A percentile compares a stretch with the other conserved stretches of the same genome.
These are phyloP conservation scores for Aspergillus cristatus DNA, from an alignment of 495 filamentous ascomycete genomes.

Conservation along the genomic window DNA sequence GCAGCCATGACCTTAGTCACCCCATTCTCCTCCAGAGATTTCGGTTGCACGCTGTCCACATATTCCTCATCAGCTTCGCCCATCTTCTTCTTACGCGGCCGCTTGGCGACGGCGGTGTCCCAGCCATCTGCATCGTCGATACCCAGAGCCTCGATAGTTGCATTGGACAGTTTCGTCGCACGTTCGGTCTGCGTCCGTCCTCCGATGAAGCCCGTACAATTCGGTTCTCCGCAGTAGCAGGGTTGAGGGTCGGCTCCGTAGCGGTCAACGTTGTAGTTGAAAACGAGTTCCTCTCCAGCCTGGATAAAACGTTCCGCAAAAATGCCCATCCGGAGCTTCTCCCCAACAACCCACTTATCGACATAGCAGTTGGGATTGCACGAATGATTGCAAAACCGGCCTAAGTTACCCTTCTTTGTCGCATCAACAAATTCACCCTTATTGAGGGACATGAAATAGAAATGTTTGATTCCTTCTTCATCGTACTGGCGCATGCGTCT, in stretches of 20 bases:
- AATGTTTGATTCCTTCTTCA: conserved; percentile 93
- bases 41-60: conserved; percentile 79
- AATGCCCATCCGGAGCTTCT: conserved; percentile 97
- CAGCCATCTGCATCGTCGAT: conserved; percentile 90
- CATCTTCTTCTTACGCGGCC: conserved; percentile 87
- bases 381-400: conserved; percentile 97
- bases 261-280: conserved; percentile 99
- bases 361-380: conserved; percentile 99
- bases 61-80: conserved; percentile 95
- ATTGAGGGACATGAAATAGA: conserved; percentile 99
- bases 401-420: conserved; percentile 92
- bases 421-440: conserved; percentile 97
- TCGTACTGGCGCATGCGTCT: conserved; percentile 85
- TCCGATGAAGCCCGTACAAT: conserved; percentile 93
- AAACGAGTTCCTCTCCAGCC: conserved; percentile 93
- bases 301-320: conserved; percentile 84
- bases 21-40: conserved; percentile 73
- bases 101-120: conserved; percentile 82
- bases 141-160: conserved; percentile 89
- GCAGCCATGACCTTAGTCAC: conserved; percentile 98
- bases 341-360: conserved; percentile 99
- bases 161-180: conserved; percentile 81
- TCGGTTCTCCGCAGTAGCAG: conserved; percentile 92
- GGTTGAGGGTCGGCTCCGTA: conserved; percentile 95
- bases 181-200: conserved; percentile 96